Evolutionary conservation across 1,284 basidiomycete species (phyloP).

Genomic region (Malassezia globosa): DNA sequence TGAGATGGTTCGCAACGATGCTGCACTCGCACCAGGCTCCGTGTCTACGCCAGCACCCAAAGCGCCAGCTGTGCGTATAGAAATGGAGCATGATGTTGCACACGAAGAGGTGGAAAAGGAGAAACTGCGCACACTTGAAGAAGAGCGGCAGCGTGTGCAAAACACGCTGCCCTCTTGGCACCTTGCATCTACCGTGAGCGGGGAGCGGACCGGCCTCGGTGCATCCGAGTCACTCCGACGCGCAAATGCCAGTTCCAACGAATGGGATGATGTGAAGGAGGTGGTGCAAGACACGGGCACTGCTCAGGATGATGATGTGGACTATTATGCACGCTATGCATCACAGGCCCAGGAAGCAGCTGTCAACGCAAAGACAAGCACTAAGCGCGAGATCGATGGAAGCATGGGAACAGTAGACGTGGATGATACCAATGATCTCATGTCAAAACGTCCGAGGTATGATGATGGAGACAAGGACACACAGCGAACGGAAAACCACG

Average conservation of each 20-base stretch:
- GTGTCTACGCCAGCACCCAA: conserved; percentile 16
- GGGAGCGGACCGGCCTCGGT: conserved; percentile 75
- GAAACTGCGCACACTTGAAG: conserved; percentile 32
- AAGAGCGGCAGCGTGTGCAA: conserved; percentile 55
- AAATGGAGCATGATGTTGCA: conserved; percentile 35
- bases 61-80: conserved; percentile 28
- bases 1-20: conserved; percentile 9
- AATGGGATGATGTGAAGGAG: conserved; percentile 14
- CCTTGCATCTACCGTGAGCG: conserved; percentile 83
- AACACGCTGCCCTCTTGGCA: conserved; percentile 88
- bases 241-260: conserved; percentile 13
- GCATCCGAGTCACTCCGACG: conserved; percentile 23
- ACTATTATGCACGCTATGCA: conserved; percentile 43
- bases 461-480: too few relatives aligned
- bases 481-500: too few relatives aligned
- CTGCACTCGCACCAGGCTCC: conserved; percentile 3
- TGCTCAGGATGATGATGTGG: conserved; percentile 23
- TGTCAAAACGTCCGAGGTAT: too few relatives aligned
- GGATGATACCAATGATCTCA: too few relatives aligned
- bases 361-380: neutral
- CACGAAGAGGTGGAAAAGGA: conserved; percentile 49
- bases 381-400: conserved; percentile 7
- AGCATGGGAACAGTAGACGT: neutral
- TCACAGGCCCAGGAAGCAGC: conserved; percentile 22
- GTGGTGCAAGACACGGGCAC: conserved; percentile 20